These are phyloP conservation scores for Datisca glomerata DNA, from an alignment of 306 rosid species.

Conservation along the genomic window DNA sequence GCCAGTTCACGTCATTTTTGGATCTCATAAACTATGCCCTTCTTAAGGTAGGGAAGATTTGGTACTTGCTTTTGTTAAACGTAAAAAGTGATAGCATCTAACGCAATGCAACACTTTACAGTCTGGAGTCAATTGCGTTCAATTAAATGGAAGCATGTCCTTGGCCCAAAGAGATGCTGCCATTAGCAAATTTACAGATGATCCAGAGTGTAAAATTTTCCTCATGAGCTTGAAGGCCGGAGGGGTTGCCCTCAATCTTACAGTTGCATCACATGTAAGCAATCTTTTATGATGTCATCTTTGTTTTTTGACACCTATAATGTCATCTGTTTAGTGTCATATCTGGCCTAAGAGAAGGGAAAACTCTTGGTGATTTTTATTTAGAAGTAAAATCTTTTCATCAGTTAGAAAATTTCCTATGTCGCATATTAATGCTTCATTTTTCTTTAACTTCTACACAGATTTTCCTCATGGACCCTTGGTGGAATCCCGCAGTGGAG, in stretches of 20 bases:
- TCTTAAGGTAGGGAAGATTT: conserved; percentile 35
- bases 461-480: conserved; percentile 97
- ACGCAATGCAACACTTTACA: conserved; percentile 27
- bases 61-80: background rate
- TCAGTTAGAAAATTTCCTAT: too few relatives aligned
- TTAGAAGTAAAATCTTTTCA: too few relatives aligned
- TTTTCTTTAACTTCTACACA: too few relatives aligned
- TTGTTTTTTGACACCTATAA: too few relatives aligned
- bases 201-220: conserved; percentile 81
- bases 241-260: conserved; percentile 91
- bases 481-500: conserved; percentile 99
- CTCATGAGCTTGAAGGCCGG: conserved; percentile 99
- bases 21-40: conserved; percentile 81
- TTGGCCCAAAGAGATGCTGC: conserved; percentile 64
- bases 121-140: conserved; percentile 77
- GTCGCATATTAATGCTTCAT: background rate
- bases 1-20: conserved; percentile 94
- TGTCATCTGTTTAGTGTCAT: too few relatives aligned
- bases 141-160: conserved; percentile 79
- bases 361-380: too few relatives aligned
- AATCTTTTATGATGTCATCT: conserved; percentile 1
- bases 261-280: conserved; percentile 81
- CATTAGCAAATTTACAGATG: conserved; percentile 59
- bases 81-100: conserved; percentile 3
- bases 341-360: too few relatives aligned